These are phyloP conservation scores for Podospora anserina DNA, from an alignment of 495 filamentous ascomycete genomes.

Conservation along the genomic window DNA sequence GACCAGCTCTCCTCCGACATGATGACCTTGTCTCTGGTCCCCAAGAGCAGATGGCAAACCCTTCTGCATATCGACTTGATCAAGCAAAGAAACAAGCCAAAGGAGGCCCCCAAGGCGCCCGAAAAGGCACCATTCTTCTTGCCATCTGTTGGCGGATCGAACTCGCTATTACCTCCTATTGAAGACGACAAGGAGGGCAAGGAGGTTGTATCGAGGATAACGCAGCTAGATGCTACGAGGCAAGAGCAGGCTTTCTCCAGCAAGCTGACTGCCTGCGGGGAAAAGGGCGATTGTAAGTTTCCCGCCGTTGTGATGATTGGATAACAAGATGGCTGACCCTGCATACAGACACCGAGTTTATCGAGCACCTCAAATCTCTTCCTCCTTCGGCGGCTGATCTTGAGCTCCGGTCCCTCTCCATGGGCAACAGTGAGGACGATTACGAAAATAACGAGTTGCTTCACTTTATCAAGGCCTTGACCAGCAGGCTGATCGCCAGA, in stretches of 20 bases:
- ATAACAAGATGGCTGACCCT: slow-evolving; percentile 21
- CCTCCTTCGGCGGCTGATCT: slow-evolving; percentile 79
- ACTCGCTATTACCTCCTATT: slow-evolving; percentile 27
- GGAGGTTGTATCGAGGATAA: slow-evolving; percentile 35
- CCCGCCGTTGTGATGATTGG: slow-evolving; percentile 9
- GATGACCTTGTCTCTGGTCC: slow-evolving; percentile 83
- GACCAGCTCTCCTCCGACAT: slow-evolving; percentile 79
- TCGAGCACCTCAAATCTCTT: slow-evolving; percentile 74
- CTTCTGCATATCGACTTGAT: slow-evolving; percentile 87
- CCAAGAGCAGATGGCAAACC: slow-evolving; percentile 88
- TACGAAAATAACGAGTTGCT: slow-evolving; percentile 47
- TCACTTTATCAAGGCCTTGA: slow-evolving; percentile 73
- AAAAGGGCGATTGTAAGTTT: slow-evolving; percentile 51
- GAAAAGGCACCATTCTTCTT: slow-evolving; percentile 97
- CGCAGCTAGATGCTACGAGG: slow-evolving; percentile 38
- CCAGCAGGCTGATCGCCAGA: slow-evolving; percentile 57
- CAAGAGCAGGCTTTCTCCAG: slow-evolving; percentile 56
- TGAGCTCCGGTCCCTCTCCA: slow-evolving; percentile 76
- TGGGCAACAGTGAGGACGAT: slow-evolving; percentile 30
- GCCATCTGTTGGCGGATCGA: slow-evolving; percentile 56
- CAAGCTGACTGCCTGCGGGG: slow-evolving; percentile 51
- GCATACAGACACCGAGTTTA: slow-evolving; percentile 53
- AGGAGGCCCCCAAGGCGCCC: slow-evolving; percentile 82
- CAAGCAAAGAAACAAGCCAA: slow-evolving; percentile 90
- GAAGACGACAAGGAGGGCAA: slow-evolving; percentile 15